Evolutionary conservation across 257 asterid species (phyloP), one percentile per base, ranked within the genome.

Genomic region (Gentiana dahurica): DNA sequence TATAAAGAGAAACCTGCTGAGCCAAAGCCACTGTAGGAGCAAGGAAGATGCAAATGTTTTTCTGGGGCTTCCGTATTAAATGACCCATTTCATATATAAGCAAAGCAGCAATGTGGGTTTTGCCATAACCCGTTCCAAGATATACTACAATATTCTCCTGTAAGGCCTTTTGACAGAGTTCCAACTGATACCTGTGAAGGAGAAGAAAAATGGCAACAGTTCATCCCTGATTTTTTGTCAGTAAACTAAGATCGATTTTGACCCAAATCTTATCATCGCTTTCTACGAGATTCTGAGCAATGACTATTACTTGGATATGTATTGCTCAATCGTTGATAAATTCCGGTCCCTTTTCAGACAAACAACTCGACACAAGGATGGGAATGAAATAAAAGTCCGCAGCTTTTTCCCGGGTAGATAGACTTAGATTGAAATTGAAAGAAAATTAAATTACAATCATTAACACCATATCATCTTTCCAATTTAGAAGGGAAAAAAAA

Each of bases 61-160:
- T 87, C 71, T 85, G 90, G 67, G 98, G 95, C 72, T 81, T 87
- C 80, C 71, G 79, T 58, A 91, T 85, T 49, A 83, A 78, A 77
- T 81, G 86, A 3, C 88, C 70, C 98, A 91, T 91, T 81, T 87
- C 98, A 59, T 85, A 77, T 15, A 91, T 91, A 68, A 91, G 88
- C 77, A 91, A 79, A 60, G 72, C 75, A 36, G 98, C 98, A 58
- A 91, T 87, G 67, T 81, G 98, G 32, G 98, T 91, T 74, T 91
- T 91, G 64, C 98, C 98, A 71, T 90, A 83, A n/a, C 98, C 98
- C 43, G 98, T 91, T 80, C 82, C 97, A 73, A 87, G 67, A 73
- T 75, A 91, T 55, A 81, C 89, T 57, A 87, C 55, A 44, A 80
- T 74, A 77, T 91, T 91, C 81, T 87, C 95, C 68, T 83, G 73